Percentiles rank a stretch among this genome's conserved stretches.
These are phyloP conservation scores for Coleophoma cylindrospora DNA, from an alignment of 2,329 filamentous ascomycete genomes.

Conservation along the genomic window DNA sequence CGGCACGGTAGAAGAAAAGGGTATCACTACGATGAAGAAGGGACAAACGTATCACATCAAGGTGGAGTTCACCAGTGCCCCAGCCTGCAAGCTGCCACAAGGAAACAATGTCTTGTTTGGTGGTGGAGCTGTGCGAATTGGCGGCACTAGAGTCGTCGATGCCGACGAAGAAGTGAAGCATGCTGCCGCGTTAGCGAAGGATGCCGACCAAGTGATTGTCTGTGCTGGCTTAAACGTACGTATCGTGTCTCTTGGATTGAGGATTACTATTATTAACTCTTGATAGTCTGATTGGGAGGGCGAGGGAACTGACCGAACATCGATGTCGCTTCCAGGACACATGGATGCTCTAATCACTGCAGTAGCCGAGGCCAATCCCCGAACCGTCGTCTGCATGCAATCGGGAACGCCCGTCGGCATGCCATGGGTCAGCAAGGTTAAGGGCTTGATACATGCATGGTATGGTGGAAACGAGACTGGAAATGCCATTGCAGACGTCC, in stretches of 20 bases:
- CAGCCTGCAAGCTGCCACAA: constrained; percentile 50
- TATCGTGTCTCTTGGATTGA: background rate
- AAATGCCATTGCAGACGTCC: constrained; percentile 70
- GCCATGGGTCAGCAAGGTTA: constrained; percentile 54
- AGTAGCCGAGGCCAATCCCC: constrained; percentile 61
- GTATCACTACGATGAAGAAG: constrained; percentile 19
- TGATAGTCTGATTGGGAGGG: constrained; percentile 65
- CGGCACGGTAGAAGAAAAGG: constrained; percentile 28
- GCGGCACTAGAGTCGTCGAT: constrained; percentile 53
- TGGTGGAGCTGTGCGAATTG: constrained; percentile 57
- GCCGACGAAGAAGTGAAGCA: constrained; percentile 55
- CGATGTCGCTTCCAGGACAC: constrained; percentile 70
- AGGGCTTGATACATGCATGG: constrained; percentile 68
- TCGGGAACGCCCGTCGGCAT: constrained; percentile 69
- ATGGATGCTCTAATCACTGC: constrained; percentile 64
- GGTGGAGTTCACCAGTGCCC: constrained; percentile 47
- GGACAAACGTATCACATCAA: constrained; percentile 26
- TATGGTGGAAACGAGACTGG: constrained; percentile 80
- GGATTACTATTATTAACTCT: background rate
- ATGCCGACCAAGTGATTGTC: constrained; percentile 72
- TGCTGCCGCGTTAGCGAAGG: constrained; percentile 62
- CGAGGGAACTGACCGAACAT: constrained; percentile 71
- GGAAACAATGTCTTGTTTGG: constrained; percentile 44
- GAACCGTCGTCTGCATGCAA: constrained; percentile 66
- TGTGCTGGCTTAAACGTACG: constrained; percentile 67